Evolutionary conservation across 129 eudicot species (phyloP).

Genomic region (Smallanthus sonchifolius): DNA sequence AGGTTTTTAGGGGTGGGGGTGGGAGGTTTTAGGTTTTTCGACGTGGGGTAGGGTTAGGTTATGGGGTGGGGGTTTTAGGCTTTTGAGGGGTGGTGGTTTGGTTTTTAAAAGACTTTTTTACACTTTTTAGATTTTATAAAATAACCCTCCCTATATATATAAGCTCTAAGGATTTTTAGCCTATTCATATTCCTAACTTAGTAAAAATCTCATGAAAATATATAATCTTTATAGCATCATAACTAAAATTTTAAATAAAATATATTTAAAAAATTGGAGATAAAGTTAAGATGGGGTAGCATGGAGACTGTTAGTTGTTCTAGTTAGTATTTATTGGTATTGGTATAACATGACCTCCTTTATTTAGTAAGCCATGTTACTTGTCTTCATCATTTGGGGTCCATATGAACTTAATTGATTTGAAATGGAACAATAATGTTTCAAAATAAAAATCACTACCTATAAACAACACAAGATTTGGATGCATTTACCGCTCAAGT

Average conservation of each 20-base stretch:
- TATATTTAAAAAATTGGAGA: not conserved
- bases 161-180: too few species aligned
- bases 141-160: too few species aligned
- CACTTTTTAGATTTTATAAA: too few species aligned
- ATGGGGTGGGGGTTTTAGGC: too few species aligned
- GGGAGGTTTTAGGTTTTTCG: too few species aligned
- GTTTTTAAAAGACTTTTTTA: too few species aligned
- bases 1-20: too few species aligned
- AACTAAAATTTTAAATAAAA: not conserved
- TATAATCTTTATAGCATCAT: not conserved
- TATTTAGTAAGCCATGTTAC: conserved; percentile 25
- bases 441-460: not conserved
- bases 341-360: conserved; percentile 8
- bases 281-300: conserved; percentile 7
- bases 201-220: too few species aligned
- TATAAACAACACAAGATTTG: not conserved
- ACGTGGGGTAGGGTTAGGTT: too few species aligned
- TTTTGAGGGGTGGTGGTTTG: too few species aligned
- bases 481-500: not conserved
- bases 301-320: conserved; percentile 16
- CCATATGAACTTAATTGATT: not conserved
- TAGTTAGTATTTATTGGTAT: conserved; percentile 18
- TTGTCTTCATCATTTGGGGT: conserved; percentile 23
- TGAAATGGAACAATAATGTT: not conserved
- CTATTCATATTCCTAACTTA: too few species aligned